A percentile compares a stretch with the other conserved stretches of the same genome.
Evolutionary conservation across 2,329 filamentous ascomycete genomes (phyloP).

Genomic region (Coleophoma eucalyptorum): DNA sequence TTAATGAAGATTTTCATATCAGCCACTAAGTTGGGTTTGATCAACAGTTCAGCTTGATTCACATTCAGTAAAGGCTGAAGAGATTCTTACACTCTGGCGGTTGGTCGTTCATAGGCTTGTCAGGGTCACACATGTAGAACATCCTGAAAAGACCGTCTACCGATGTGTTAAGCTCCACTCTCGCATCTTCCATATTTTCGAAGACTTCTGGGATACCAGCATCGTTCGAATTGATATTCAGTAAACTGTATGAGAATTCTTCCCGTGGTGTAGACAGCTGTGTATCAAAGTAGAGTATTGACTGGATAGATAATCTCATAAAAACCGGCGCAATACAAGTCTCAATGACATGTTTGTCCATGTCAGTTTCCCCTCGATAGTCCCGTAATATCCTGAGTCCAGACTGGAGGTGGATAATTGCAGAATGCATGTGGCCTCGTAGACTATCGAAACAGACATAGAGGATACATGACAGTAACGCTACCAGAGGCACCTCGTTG

Average conservation of each 20-base stretch:
- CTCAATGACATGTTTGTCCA: constrained; percentile 2
- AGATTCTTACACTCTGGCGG: constrained; percentile 6
- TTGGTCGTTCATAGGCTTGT: constrained; percentile 14
- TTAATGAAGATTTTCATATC: too few species aligned
- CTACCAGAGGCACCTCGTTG: constrained; percentile 17
- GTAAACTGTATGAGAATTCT: not conserved
- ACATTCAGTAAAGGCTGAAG: not conserved
- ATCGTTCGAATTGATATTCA: constrained; percentile 5
- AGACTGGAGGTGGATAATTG: constrained; percentile 24
- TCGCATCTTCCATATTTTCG: constrained; percentile 5
- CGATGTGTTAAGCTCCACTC: constrained; percentile 1
- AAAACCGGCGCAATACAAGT: constrained; percentile 3
- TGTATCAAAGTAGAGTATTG: constrained; percentile 5
- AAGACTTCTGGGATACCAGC: constrained; percentile 12
- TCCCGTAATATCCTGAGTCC: constrained; percentile 15
- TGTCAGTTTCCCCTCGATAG: not conserved
- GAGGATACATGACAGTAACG: constrained; percentile 22
- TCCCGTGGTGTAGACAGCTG: not conserved
- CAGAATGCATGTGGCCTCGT: constrained; percentile 20
- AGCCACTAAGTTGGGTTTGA: too few species aligned
- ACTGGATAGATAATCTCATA: constrained; percentile 3
- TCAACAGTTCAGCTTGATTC: constrained; percentile 7
- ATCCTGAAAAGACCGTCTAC: constrained; percentile 4
- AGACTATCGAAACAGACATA: constrained; percentile 26
- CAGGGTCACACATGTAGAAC: constrained; percentile 8